These are phyloP conservation scores for Caryopteris hybrid DNA, from an alignment of 305 asterid genomes.

Conservation along the genomic window DNA sequence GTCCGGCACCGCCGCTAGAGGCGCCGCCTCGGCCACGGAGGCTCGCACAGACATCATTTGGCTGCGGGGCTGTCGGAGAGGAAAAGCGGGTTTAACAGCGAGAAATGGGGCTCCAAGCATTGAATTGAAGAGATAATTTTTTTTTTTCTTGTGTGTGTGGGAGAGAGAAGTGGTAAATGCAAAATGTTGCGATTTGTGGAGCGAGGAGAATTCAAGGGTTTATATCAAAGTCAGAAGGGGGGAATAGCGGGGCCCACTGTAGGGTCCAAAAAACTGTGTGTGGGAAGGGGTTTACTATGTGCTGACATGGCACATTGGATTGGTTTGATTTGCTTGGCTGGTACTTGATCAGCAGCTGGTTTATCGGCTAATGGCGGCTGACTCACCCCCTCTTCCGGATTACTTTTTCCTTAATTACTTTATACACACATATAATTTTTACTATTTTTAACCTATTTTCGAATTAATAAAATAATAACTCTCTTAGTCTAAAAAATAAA, in stretches of 20 bases:
- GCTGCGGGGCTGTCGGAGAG: conserved; percentile 6
- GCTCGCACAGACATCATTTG: conserved; percentile 23
- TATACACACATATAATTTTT: no score
- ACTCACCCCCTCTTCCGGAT: no score
- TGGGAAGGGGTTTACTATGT: conserved; percentile 8
- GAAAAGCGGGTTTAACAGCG: conserved; percentile 5
- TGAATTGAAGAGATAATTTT: background rate
- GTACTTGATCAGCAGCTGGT: background rate
- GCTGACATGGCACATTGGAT: conserved; percentile 35
- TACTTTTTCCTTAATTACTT: no score
- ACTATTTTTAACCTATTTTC: no score
- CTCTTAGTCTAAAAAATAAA: no score
- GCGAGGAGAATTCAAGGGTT: background rate
- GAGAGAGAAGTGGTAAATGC: background rate
- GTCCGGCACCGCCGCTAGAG: conserved; percentile 22
- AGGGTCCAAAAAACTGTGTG: background rate
- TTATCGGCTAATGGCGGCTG: background rate
- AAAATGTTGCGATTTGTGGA: conserved; percentile 2
- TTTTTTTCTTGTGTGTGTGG: background rate
- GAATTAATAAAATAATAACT: no score
- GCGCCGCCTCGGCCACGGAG: conserved; percentile 27
- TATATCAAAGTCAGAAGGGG: conserved; percentile 20
- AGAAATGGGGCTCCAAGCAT: conserved; percentile 31
- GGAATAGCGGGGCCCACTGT: background rate
- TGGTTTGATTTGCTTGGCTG: background rate